Evolutionary conservation across 805 yeast genomes (phyloP).

Genomic region (Ogataea trehaloabstinens): DNA sequence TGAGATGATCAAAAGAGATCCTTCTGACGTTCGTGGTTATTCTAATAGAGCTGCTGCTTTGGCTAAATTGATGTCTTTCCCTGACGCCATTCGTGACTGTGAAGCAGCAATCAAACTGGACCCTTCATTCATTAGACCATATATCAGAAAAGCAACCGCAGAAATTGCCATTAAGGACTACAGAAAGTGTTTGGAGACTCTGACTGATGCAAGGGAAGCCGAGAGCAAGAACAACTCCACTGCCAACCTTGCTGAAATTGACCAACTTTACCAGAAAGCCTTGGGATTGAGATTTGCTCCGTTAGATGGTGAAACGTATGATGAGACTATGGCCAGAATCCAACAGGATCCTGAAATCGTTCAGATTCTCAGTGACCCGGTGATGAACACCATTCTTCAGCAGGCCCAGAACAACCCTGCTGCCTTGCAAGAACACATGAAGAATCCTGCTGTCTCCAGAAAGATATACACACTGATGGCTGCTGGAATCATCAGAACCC

Average conservation of each 20-base stretch:
- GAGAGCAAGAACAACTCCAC: constrained; percentile 64
- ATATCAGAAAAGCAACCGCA: constrained; percentile 94
- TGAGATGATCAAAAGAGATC: constrained; percentile 97
- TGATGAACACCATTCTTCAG: constrained; percentile 89
- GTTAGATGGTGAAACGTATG: constrained; percentile 86
- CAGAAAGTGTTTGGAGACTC: constrained; percentile 75
- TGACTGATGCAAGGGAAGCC: constrained; percentile 71
- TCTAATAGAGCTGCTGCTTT: constrained; percentile 98
- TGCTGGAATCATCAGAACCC: constrained; percentile 94
- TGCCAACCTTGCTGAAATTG: constrained; percentile 67
- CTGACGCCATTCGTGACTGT: constrained; percentile 93
- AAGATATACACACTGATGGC: constrained; percentile 89
- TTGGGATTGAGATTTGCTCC: constrained; percentile 75
- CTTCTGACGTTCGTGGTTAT: constrained; percentile 93
- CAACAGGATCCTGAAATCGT: constrained; percentile 93
- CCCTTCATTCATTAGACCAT: constrained; percentile 89
- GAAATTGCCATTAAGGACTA: constrained; percentile 88
- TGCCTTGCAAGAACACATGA: constrained; percentile 96
- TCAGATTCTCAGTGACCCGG: constrained; percentile 85
- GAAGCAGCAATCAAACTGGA: constrained; percentile 84
- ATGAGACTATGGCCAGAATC: constrained; percentile 88
- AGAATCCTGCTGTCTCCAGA: constrained; percentile 86
- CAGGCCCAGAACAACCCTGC: constrained; percentile 97
- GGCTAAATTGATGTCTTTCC: constrained; percentile 93
- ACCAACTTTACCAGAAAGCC: constrained; percentile 76